Conservation (phyloP, 176 grass and related monocot species). For the Oryza coarctata region DNA sequence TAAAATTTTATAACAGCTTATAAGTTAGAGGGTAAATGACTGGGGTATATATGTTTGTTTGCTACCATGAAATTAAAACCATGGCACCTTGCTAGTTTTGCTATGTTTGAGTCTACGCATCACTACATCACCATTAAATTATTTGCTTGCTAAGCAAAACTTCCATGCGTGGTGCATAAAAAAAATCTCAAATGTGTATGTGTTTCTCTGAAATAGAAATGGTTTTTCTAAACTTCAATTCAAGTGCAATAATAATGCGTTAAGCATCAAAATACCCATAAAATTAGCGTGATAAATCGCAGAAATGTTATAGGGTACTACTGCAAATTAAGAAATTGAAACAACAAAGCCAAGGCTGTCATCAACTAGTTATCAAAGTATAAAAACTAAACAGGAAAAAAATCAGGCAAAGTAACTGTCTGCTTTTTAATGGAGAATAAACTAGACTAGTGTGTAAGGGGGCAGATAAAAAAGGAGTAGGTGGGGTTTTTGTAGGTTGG, state of each 20-base stretch:
- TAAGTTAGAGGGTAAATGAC: too few species aligned
- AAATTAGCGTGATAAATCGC: not conserved
- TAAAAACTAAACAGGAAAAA: constrained; percentile 13
- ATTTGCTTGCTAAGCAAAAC: too few species aligned
- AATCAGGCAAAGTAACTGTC: constrained; percentile 23
- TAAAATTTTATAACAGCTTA: too few species aligned
- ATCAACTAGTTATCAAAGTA: constrained; percentile 23
- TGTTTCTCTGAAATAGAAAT: not conserved
- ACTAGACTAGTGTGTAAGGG: constrained; percentile 17
- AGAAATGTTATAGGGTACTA: not conserved
- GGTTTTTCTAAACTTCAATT: not conserved
- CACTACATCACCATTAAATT: too few species aligned
- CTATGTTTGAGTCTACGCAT: too few species aligned
- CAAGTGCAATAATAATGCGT: not conserved
- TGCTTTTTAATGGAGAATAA: constrained; percentile 35
- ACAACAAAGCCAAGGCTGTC: constrained; percentile 8
- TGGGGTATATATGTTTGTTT: too few species aligned
- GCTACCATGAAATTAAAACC: too few species aligned
- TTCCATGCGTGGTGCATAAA: too few species aligned
- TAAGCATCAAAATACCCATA: not conserved
- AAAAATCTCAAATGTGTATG: not conserved
- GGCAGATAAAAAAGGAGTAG: constrained; percentile 1
- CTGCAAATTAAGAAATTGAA: not conserved
- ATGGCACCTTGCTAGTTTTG: too few species aligned
- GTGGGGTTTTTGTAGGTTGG: constrained; percentile 21